Percentiles rank a stretch among this genome's conserved stretches.
Conservation (phyloP, 345 rosid species). For the Mangifera indica region DNA sequence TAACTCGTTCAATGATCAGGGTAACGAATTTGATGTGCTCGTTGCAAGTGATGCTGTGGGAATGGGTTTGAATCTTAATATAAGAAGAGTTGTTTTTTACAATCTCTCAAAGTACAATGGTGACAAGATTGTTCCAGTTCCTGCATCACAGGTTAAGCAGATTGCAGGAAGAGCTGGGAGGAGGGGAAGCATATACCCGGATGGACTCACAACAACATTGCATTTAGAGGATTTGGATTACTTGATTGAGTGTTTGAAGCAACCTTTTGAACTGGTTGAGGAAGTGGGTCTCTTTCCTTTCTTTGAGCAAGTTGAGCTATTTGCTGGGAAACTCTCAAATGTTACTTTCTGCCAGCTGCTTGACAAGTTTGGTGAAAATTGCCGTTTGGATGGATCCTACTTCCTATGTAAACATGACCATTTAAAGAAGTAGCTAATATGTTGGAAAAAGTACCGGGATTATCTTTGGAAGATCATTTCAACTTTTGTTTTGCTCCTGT, state of each 20-base stretch:
- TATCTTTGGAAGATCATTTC: slow-evolving; percentile 84
- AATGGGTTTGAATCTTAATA: slow-evolving; percentile 93
- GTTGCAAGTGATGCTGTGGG: slow-evolving; percentile 99
- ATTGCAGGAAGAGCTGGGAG: slow-evolving; percentile 98
- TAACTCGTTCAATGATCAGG: slow-evolving; percentile 78
- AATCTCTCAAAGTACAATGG: slow-evolving; percentile 80
- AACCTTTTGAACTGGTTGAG: slow-evolving; percentile 75
- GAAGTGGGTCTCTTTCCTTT: slow-evolving; percentile 88
- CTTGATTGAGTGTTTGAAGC: slow-evolving; percentile 79
- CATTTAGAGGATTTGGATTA: slow-evolving; percentile 67
- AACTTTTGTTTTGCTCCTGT: slow-evolving; percentile 97
- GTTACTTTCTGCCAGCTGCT: slow-evolving; percentile 60
- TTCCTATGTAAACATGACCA: slow-evolving; percentile 79
- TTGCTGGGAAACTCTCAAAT: slow-evolving; percentile 64
- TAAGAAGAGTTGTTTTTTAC: slow-evolving; percentile 82
- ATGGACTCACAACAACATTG: slow-evolving; percentile 84
- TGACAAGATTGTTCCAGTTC: slow-evolving; percentile 73
- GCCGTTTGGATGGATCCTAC: slow-evolving; percentile 82
- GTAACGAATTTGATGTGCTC: slow-evolving; percentile 84
- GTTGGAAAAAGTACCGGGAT: slow-evolving; percentile 76
- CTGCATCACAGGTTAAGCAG: slow-evolving; percentile 89
- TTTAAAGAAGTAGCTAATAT: slow-evolving; percentile 89
- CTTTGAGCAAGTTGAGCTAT: slow-evolving; percentile 91
- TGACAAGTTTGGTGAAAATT: slow-evolving; percentile 70
- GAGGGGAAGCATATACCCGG: slow-evolving; percentile 85